Evolutionary conservation across 176 grass and related monocot genomes (phyloP), one percentile per base, ranked within the genome.

Genomic region (Carex kokanica): DNA sequence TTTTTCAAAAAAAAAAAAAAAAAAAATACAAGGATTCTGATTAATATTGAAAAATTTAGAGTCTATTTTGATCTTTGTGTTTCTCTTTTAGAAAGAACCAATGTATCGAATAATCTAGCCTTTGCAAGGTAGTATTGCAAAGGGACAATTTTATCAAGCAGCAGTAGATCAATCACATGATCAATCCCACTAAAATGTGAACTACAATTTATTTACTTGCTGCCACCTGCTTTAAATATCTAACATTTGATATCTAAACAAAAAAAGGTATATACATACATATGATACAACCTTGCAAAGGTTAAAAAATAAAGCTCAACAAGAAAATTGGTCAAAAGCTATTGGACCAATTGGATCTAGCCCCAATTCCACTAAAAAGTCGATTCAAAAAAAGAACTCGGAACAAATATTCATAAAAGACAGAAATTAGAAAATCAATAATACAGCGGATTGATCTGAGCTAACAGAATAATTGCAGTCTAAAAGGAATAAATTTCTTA

Each of bases 381-480:
- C 6, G 25, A 34, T 59, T 34, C 14, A n/a, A 77, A 77, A 79
- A 60, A 60, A 12, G 0, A 57, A 56, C 53, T 20, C 5, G 8
- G 23, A 41, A 17, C 59, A 45, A 65, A 27, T 41, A 23, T 45
- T 63, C 7, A 27, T 11, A 27, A 31, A 57, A 52, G 16, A 15
- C 6, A 23, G 15, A 80, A 61, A 4, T 4, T 62, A 64, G 0
- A 47, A 81, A 58, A 41, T 24, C 57, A 64, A 81, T 0, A 34
- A 81, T 11, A 62, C n/a, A 77, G 0, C 24, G 12, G 80, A 64
- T 82, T 82, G 80, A 82, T 82, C 60, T 68, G 7, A 49, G 34
- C 38, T 68, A 82, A 82, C 5, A 82, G n/a, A 66, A 52, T 9
- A 64, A 32, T 78, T 78, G 24, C 73, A 77, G 6, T 31, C 5